Evolutionary conservation across 257 asterid species (phyloP), one percentile per base, ranked within the genome.

Genomic region (Solanum raphanifolium): DNA sequence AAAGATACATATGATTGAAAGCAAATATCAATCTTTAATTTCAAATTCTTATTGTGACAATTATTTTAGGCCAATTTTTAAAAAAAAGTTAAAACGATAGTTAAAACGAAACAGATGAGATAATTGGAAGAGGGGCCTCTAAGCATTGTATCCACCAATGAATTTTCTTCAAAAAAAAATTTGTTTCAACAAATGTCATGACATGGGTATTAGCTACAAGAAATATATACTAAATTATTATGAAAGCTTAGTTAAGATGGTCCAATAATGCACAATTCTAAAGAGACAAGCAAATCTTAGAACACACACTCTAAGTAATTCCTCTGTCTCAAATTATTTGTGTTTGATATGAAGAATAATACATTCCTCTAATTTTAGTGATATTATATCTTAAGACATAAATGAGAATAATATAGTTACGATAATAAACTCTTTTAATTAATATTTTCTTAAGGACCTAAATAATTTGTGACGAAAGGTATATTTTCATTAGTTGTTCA

Each of bases 21-120:
- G 18, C 0, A 65, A 66, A 10, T 25, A 2, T 11, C 18, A 66
- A 66, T 66, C 4, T 65, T 65, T 11, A 65, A 6, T 65, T 27
- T 10, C 15, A 65, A 65, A 9, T 65, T 65, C 12, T 65, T 11
- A n/a, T 2, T 2, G 8, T 9, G 7, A 62, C 1, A 62, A 62
- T 62, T n/a, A n/a, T 62, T n/a, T 60, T 60, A 9, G 13, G 13
- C 1, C 0, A 60, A 9, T 52, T 41, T 41, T 41, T 38, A 0
- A 0, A 3, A 0, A 0, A 3, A 2, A 62, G 4, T 13, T n/a
- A 65, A 65, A 65, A 2, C 8, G 2, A 62, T n/a, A 9, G 13
- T n/a, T 62, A 25, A 65, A 65, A 65, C n/a, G 8, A 11, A 66
- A 25, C 18, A 6, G 0, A 25, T 13, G 4, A 27, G 0, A 13